Conservation (phyloP, 2,329 filamentous ascomycete species). For the Zymoseptoria tritici region DNA sequence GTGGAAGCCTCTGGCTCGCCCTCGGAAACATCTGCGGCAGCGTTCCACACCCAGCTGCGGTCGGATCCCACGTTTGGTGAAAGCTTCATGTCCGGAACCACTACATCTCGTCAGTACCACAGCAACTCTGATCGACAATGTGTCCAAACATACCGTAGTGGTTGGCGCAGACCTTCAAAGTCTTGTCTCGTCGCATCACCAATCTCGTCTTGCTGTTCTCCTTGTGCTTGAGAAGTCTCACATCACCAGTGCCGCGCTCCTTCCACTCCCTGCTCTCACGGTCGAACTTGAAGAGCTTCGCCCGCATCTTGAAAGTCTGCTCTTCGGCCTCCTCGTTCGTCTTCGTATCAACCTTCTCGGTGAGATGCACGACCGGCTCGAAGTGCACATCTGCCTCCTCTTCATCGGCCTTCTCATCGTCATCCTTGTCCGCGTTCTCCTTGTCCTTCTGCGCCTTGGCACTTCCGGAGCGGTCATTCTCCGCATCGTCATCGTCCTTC, state of each 20-base stretch:
- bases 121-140: conserved; percentile 1
- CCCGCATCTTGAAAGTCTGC: conserved; percentile 98
- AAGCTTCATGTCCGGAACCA: conserved; percentile 98
- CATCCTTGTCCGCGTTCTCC: conserved; percentile 40
- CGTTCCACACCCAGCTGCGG: conserved; percentile 99
- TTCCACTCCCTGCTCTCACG: conserved; percentile 93
- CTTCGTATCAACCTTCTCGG: conserved; percentile 93
- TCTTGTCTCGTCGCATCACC: conserved; percentile 99
- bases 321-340: conserved; percentile 98
- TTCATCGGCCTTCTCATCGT: conserved; percentile 33
- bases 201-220: conserved; percentile 96
- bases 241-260: conserved; percentile 95
- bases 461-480: conserved; percentile 80
- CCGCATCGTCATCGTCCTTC: conserved; percentile 60
- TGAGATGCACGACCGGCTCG: conserved; percentile 91
- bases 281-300: conserved; percentile 98
- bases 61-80: conserved; percentile 96
- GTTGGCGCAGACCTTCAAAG: conserved; percentile 99
- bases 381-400: conserved; percentile 89
- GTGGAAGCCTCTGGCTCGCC: conserved; percentile 95
- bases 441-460: conserved; percentile 60
- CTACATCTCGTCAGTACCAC: conserved; percentile 41
- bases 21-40: conserved; percentile 93
- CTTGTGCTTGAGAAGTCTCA: conserved; percentile 95
- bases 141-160: conserved; percentile 73